Percentiles rank a stretch among this genome's conserved stretches.
Conservation (phyloP, 2,329 filamentous ascomycete species). For the Hymenoscyphus scutula region DNA sequence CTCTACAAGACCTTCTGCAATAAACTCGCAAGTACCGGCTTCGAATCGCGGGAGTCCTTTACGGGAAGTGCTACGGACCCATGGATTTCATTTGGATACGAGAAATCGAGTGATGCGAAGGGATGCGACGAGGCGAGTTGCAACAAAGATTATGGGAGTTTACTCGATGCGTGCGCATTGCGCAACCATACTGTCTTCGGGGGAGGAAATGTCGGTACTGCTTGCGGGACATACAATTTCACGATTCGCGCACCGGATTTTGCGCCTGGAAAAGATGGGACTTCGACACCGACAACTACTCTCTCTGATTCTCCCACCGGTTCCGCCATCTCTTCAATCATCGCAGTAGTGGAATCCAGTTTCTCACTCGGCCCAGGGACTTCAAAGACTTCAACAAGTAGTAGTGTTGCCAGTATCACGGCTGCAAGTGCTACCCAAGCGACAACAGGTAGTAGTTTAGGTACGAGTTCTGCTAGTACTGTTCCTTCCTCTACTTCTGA, state of each 20-base stretch:
- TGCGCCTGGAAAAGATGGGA: conserved; percentile 8
- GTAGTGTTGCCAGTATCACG: neutral
- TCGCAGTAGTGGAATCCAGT: neutral
- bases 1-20: conserved; percentile 19
- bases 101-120: neutral
- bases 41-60: conserved; percentile 11
- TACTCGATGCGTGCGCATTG: conserved; percentile 14
- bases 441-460: neutral
- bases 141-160: conserved; percentile 8
- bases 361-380: neutral
- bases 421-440: neutral
- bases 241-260: conserved; percentile 14
- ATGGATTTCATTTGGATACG: conserved; percentile 18
- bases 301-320: conserved; percentile 1
- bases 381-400: neutral
- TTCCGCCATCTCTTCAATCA: neutral
- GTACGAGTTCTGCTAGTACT: neutral
- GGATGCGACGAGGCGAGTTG: conserved; percentile 8
- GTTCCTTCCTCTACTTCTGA: neutral
- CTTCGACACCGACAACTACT: neutral
- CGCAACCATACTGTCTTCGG: conserved; percentile 16
- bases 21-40: conserved; percentile 11
- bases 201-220: conserved; percentile 11
- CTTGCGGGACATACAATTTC: conserved; percentile 18
- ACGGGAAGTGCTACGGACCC: conserved; percentile 11